These are phyloP conservation scores for Leccinum solheimii DNA, from an alignment of 1,284 basidiomycete genomes.

Conservation along the genomic window DNA sequence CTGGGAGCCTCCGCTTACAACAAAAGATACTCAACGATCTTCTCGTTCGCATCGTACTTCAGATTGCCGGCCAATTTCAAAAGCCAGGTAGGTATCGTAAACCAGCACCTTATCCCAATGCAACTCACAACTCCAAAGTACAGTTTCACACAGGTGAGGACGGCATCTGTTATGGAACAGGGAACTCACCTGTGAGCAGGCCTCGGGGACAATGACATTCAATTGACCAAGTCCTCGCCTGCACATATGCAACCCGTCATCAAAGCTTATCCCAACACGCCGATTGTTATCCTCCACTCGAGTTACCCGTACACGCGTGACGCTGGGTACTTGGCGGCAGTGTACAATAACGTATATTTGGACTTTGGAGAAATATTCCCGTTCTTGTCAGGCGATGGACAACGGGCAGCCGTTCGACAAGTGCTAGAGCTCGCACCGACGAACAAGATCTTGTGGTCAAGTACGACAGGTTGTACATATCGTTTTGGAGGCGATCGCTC, in stretches of 20 bases:
- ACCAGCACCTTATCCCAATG: not conserved
- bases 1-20: constrained; percentile 49
- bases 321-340: constrained; percentile 68
- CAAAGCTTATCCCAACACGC: constrained; percentile 56
- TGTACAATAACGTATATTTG: constrained; percentile 71
- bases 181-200: constrained; percentile 31
- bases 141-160: constrained; percentile 70
- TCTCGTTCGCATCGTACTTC: constrained; percentile 56
- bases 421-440: constrained; percentile 69
- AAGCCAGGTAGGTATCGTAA: constrained; percentile 54
- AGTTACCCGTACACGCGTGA: constrained; percentile 75
- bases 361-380: constrained; percentile 83
- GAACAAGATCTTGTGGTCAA: constrained; percentile 78
- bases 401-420: constrained; percentile 57
- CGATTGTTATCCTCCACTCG: constrained; percentile 68
- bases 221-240: constrained; percentile 58
- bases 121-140: constrained; percentile 42
- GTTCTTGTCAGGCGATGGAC: constrained; percentile 60
- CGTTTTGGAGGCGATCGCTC: not conserved
- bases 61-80: constrained; percentile 47
- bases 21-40: constrained; percentile 66
- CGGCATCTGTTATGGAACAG: not conserved
- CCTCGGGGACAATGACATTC: constrained; percentile 71
- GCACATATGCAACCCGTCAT: constrained; percentile 67
- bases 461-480: constrained; percentile 40